Conservation (phyloP, 2,329 filamentous ascomycete species). For the Colletotrichum tofieldiae region DNA sequence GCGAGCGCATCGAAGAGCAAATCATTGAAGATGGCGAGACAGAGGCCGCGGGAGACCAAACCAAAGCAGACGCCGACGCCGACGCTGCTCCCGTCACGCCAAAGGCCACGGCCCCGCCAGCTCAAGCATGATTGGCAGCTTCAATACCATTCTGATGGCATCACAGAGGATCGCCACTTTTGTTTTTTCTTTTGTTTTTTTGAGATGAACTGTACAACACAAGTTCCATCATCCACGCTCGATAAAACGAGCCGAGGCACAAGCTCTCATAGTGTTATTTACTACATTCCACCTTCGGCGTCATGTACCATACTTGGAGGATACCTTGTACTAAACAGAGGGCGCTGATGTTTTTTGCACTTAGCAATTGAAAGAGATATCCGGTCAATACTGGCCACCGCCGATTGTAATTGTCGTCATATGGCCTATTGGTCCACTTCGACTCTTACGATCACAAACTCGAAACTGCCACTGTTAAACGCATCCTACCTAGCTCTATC, state of each 20-base stretch:
- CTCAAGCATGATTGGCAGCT: constrained; percentile 10
- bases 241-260: constrained; percentile 21
- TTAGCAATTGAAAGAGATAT: constrained; percentile 2
- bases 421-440: background rate
- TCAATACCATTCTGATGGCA: constrained; percentile 3
- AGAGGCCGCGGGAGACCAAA: constrained; percentile 16
- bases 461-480: background rate
- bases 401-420: background rate
- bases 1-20: constrained; percentile 63
- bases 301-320: constrained; percentile 41
- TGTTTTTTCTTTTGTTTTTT: background rate
- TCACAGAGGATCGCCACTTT: background rate
- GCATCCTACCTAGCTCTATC: background rate
- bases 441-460: background rate
- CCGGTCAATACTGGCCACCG: background rate
- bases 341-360: constrained; percentile 21
- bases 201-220: constrained; percentile 15
- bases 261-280: constrained; percentile 31
- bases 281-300: constrained; percentile 29
- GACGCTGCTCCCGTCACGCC: constrained; percentile 29
- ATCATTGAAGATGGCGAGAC: constrained; percentile 51
- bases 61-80: background rate
- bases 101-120: constrained; percentile 6
- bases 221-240: constrained; percentile 19
- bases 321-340: constrained; percentile 42